Percentiles rank a stretch among this genome's conserved stretches.
Conservation (phyloP, 1,139 yeast genomes). For the Lodderomyces theae region DNA sequence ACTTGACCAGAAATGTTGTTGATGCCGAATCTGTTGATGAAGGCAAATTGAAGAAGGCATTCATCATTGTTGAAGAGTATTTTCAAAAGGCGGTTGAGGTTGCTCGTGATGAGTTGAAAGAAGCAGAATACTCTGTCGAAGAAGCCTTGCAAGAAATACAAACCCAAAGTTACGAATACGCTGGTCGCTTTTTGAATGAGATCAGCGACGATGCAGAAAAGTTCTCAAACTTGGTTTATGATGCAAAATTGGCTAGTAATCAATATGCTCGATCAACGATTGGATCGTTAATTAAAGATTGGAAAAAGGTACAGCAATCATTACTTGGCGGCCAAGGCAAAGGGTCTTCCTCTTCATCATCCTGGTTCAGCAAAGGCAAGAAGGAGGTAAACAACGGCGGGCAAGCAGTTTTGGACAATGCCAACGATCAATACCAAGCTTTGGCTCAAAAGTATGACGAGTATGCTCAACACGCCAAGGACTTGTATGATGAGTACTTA, state of each 20-base stretch:
- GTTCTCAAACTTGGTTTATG: conserved; percentile 16
- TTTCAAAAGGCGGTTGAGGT: conserved; percentile 37
- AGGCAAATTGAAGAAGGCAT: conserved; percentile 20
- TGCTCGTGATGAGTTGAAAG: conserved; percentile 23
- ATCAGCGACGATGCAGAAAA: conserved; percentile 14
- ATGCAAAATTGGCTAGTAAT: conserved; percentile 20
- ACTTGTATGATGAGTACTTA: conserved; percentile 5
- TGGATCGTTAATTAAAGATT: conserved; percentile 9
- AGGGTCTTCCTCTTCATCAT: conserved; percentile 10
- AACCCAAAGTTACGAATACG: conserved; percentile 22
- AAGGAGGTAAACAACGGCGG: conserved; percentile 4
- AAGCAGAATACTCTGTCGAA: conserved; percentile 19
- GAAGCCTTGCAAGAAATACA: conserved; percentile 23
- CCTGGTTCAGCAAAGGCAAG: conserved; percentile 1
- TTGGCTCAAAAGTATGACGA: conserved; percentile 2
- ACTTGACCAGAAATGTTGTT: conserved; percentile 13
- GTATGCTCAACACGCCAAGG: conserved; percentile 9
- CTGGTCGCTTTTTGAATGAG: conserved; percentile 16
- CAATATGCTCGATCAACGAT: conserved; percentile 11
- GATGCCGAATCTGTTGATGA: conserved; percentile 18
- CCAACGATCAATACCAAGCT: neutral
- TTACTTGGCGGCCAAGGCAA: conserved; percentile 10
- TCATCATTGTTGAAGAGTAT: conserved; percentile 35
- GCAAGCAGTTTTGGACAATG: conserved; percentile 5
- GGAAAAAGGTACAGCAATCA: conserved; percentile 6